Percentiles rank a stretch among this genome's conserved stretches.
These are phyloP conservation scores for Daucus carota DNA, from an alignment of 129 eudicot species.

Conservation along the genomic window DH1_v3.0 NC_030381.2:55785001-55785500, in stretches of 20 bases:
- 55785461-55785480: constrained; percentile 56
- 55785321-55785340: constrained; percentile 68
- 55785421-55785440: constrained; percentile 63
- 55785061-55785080: neutral
- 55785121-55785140: constrained; percentile 9
- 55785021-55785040: no score
- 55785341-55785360: constrained; percentile 30
- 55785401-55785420: constrained; percentile 46
- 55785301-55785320: constrained; percentile 69
- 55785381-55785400: constrained; percentile 60
- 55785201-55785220: neutral
- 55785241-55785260: constrained; percentile 51
- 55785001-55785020: neutral
- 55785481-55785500: constrained; percentile 36
- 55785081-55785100: neutral
- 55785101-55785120: neutral
- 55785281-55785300: constrained; percentile 84
- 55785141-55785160: neutral
- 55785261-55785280: constrained; percentile 84
- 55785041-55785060: no score
- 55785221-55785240: constrained; percentile 47
- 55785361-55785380: constrained; percentile 30
- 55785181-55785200: constrained; percentile 14
- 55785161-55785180: constrained; percentile 1
- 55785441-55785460: constrained; percentile 45